Percentiles rank a stretch among this genome's conserved stretches.
phyloP scores from a whole-genome alignment of 164 flowering plant genomes.

The Protea cynaroides region DNA sequence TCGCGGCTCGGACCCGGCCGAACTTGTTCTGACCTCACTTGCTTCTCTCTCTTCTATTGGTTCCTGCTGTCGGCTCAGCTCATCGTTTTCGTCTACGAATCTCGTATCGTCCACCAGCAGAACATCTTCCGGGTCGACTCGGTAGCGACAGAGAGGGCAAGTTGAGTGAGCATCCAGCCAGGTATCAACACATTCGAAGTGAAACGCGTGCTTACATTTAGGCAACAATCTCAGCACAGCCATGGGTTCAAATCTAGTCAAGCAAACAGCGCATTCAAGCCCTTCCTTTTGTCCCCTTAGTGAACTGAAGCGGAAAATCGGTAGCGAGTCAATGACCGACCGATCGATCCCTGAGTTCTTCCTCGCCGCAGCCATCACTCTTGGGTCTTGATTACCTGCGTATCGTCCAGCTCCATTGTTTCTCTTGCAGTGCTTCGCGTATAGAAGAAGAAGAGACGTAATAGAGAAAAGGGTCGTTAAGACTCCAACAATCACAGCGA shows the following conservation, averaged over 20 bases:
- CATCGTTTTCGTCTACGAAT: neutral
- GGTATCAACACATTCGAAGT: conserved; percentile 88
- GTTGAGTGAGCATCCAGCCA: conserved; percentile 98
- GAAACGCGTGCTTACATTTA: conserved; percentile 94
- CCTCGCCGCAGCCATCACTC: conserved; percentile 13
- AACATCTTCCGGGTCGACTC: conserved; percentile 87
- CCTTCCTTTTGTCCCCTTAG: conserved; percentile 71
- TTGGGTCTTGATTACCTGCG: conserved; percentile 1
- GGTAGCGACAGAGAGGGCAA: conserved; percentile 88
- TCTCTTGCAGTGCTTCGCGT: conserved; percentile 70
- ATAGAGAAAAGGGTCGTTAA: conserved; percentile 71
- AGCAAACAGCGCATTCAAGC: conserved; percentile 90
- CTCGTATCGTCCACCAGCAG: conserved; percentile 36
- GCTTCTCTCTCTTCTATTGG: neutral
- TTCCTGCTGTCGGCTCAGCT: neutral
- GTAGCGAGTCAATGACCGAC: conserved; percentile 64
- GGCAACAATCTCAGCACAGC: conserved; percentile 75
- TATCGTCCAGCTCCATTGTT: conserved; percentile 3
- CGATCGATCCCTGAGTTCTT: conserved; percentile 72
- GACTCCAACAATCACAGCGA: conserved; percentile 56
- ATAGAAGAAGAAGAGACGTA: conserved; percentile 74
- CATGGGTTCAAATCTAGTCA: conserved; percentile 47
- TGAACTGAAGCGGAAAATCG: conserved; percentile 67
- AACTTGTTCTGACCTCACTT: neutral
- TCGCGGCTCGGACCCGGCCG: neutral